Evolutionary conservation across 495 filamentous ascomycete species (phyloP).

Genomic region (Penicillium angulare): DNA sequence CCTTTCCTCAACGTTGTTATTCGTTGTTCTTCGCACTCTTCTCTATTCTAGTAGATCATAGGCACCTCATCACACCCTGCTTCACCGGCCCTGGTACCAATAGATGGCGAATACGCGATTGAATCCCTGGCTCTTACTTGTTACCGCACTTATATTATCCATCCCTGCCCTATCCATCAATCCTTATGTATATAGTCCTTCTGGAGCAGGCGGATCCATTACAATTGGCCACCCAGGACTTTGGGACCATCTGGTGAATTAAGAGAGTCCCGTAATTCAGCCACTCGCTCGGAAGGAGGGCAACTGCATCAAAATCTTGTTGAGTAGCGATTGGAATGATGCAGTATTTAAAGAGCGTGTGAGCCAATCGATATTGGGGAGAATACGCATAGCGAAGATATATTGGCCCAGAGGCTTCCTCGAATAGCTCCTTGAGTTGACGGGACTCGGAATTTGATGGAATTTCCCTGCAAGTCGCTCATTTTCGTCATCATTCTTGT

Average conservation of each 20-base stretch:
- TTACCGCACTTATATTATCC: no score
- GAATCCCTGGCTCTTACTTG: no score
- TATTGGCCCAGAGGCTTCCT: not conserved
- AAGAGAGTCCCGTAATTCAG: not conserved
- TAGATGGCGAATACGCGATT: no score
- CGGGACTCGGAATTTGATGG: not conserved
- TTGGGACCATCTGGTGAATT: not conserved
- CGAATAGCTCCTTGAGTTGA: not conserved
- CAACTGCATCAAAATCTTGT: not conserved
- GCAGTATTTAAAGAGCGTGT: not conserved
- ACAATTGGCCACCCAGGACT: not conserved
- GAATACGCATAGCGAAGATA: not conserved
- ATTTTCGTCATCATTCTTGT: not conserved
- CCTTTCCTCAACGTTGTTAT: no score
- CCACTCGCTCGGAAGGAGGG: not conserved
- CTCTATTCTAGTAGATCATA: no score
- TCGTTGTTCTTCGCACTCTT: no score
- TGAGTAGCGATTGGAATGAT: not conserved
- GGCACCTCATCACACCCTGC: no score
- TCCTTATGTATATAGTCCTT: no score
- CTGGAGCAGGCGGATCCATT: no score
- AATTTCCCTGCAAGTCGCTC: not conserved
- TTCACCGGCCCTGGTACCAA: no score
- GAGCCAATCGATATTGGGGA: not conserved
- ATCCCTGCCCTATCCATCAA: no score